These are phyloP conservation scores for Narthecium ossifragum DNA, from an alignment of 106 monocot species.

Conservation along the genomic window DNA sequence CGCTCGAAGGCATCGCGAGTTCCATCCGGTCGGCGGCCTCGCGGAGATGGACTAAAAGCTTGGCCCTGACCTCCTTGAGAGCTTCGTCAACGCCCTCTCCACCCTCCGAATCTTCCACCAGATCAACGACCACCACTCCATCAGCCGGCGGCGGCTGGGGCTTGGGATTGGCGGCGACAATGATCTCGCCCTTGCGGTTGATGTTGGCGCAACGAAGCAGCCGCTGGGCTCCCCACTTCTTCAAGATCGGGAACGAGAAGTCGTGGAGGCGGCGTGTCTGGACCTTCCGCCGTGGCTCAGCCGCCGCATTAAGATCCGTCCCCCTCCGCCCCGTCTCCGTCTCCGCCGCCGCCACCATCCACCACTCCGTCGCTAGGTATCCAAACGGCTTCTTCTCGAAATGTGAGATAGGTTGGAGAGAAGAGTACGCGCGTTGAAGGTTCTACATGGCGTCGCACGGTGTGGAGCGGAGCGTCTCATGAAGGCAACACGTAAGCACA, in stretches of 20 bases:
- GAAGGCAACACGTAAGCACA: neutral
- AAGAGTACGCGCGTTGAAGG: neutral
- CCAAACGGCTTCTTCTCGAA: neutral
- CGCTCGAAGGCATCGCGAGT: neutral
- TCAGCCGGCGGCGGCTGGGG: neutral
- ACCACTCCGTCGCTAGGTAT: neutral
- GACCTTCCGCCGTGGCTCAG: neutral
- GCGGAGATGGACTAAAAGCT: conserved; percentile 19
- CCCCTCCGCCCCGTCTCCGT: neutral
- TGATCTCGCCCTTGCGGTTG: conserved; percentile 19
- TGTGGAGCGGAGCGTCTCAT: neutral
- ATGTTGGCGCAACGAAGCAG: conserved; percentile 31
- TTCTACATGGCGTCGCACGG: neutral
- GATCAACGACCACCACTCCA: neutral
- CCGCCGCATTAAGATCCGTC: no score
- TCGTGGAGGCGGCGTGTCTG: conserved; percentile 7
- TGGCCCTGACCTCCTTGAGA: conserved; percentile 9
- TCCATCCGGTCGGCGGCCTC: conserved; percentile 24
- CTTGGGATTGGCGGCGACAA: conserved; percentile 3
- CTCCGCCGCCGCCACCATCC: conserved; percentile 42
- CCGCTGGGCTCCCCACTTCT: conserved; percentile 40
- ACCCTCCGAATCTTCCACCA: neutral
- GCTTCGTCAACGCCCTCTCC: neutral
- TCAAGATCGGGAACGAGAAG: conserved; percentile 34
- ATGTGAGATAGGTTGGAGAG: neutral